A percentile compares a stretch with the other conserved stretches of the same genome.
These are phyloP conservation scores for Colletotrichum sp. DNA, from an alignment of 2,329 filamentous ascomycete species.

Conservation along the genomic window DNA sequence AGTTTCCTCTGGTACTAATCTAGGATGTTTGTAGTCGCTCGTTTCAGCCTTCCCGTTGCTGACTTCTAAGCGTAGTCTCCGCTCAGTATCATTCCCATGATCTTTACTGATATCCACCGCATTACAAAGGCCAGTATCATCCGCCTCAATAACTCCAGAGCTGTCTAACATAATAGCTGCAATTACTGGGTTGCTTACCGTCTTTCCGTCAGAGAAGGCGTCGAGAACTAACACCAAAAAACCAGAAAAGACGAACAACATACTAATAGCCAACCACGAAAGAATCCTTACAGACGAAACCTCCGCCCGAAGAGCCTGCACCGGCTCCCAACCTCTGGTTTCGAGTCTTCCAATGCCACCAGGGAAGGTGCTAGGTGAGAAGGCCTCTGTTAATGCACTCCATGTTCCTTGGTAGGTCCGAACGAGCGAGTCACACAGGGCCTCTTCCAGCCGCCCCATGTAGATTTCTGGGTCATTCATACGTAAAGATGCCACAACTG, in stretches of 20 bases:
- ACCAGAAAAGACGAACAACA: background rate
- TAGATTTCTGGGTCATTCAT: background rate
- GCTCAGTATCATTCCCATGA: background rate
- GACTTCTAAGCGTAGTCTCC: background rate
- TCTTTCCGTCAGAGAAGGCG: background rate
- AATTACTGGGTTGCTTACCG: background rate
- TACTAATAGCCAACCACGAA: background rate
- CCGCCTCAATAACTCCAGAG: background rate
- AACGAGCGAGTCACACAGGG: background rate
- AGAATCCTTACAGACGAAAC: background rate
- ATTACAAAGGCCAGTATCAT: background rate
- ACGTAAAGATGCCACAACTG: background rate
- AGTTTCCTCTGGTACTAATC: background rate
- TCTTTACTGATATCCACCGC: background rate
- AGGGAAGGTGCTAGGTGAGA: fast-evolving
- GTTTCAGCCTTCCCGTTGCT: too few species aligned
- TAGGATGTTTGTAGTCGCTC: too few species aligned
- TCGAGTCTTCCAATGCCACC: fast-evolving
- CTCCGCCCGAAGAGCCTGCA: background rate
- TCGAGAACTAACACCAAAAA: background rate
- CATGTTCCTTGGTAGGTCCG: background rate
- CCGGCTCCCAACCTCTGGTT: background rate
- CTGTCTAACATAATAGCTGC: background rate
- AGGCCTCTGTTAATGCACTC: background rate
- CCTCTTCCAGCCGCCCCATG: fast-evolving